These are phyloP conservation scores for Didymella glomerata DNA, from an alignment of 2,329 filamentous ascomycete genomes.

Conservation along the genomic window DNA sequence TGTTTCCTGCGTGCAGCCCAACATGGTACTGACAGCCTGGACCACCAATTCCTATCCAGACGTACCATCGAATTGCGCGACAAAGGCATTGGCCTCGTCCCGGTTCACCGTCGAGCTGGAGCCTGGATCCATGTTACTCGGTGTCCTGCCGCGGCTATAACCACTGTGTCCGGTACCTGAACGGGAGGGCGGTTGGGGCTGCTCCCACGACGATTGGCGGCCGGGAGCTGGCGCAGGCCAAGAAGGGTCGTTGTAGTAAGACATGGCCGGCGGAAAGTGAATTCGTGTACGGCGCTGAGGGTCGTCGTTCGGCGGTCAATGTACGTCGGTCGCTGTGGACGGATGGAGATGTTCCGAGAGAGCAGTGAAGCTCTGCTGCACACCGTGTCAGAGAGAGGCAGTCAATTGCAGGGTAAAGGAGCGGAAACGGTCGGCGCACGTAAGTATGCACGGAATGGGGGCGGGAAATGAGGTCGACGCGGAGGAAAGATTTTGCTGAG, in stretches of 20 bases:
- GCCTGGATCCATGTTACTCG: constrained; percentile 61
- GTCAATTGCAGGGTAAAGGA: constrained; percentile 32
- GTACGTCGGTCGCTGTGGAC: not conserved
- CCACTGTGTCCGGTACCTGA: constrained; percentile 64
- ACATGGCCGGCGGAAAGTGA: constrained; percentile 57
- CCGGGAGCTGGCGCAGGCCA: constrained; percentile 68
- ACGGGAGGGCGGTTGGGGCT: constrained; percentile 74
- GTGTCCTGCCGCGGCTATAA: constrained; percentile 23
- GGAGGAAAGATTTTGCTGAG: constrained; percentile 46
- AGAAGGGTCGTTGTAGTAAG: constrained; percentile 72
- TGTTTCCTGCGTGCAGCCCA: constrained; percentile 1
- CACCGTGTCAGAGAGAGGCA: constrained; percentile 24
- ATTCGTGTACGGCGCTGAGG: constrained; percentile 11
- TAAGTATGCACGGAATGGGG: constrained; percentile 34
- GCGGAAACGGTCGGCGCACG: constrained; percentile 25
- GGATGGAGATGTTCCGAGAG: constrained; percentile 20
- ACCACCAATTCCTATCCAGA: constrained; percentile 32
- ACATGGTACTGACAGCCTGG: constrained; percentile 7
- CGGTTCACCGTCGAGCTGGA: constrained; percentile 72
- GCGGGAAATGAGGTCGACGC: constrained; percentile 41
- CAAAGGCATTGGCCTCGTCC: constrained; percentile 81
- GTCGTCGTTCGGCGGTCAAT: constrained; percentile 6
- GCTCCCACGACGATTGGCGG: constrained; percentile 75
- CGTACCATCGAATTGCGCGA: constrained; percentile 89
- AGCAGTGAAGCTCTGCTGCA: constrained; percentile 29